These are phyloP conservation scores for Colletotrichum siamense DNA, from an alignment of 2,329 filamentous ascomycete species.

Conservation along the genomic window DNA sequence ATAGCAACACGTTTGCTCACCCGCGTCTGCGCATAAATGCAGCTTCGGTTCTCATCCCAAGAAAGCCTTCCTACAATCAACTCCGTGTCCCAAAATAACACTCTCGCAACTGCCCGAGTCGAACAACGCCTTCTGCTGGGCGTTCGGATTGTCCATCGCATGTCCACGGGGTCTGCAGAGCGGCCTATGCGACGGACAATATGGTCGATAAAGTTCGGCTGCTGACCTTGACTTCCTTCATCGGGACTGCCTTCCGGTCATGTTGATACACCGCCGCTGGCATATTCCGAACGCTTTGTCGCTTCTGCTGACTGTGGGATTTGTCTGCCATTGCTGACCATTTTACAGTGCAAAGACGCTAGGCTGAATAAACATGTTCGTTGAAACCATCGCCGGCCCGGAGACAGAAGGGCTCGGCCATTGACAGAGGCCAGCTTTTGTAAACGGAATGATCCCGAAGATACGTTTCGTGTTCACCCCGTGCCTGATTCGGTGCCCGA, in stretches of 20 bases:
- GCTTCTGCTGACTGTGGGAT: not conserved
- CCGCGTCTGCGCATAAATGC: not conserved
- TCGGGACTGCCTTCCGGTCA: not conserved
- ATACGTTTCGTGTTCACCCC: not conserved
- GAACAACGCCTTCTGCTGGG: not conserved
- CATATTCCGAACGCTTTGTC: not conserved
- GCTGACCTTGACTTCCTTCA: not conserved
- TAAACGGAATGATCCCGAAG: not conserved
- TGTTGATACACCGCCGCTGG: not conserved
- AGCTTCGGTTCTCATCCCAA: not conserved
- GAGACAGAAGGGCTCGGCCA: not conserved
- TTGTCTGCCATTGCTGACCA: not conserved
- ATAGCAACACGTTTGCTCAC: not conserved
- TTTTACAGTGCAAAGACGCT: not conserved
- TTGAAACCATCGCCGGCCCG: not conserved
- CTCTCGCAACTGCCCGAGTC: not conserved
- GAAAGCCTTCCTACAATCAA: not conserved
- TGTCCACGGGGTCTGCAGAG: not conserved
- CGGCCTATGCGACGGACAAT: not conserved
- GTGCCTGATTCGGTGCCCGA: not conserved
- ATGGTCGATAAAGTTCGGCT: not conserved
- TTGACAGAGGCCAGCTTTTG: not conserved
- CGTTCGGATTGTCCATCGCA: not conserved
- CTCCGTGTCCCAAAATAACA: not conserved
- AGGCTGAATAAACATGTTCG: not conserved